Conservation (phyloP, 352 stramenopile genomes). For the Phytophthora cactorum region DNA sequence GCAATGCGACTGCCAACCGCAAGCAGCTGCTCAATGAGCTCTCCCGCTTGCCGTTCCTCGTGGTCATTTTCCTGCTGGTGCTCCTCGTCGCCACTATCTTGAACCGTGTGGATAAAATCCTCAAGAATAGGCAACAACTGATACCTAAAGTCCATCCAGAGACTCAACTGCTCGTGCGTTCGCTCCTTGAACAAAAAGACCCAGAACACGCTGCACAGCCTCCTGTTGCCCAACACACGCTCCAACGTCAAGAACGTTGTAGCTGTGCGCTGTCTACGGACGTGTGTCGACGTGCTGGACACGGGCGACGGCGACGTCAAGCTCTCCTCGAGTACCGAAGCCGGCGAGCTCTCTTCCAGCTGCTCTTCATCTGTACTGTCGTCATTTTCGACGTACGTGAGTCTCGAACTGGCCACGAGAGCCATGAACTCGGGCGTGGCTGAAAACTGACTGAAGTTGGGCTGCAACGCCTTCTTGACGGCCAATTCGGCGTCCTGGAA, state of each 20-base stretch:
- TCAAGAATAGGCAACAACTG: slow-evolving; percentile 70
- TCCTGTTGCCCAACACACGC: slow-evolving; percentile 73
- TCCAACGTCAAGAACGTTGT: slow-evolving; percentile 75
- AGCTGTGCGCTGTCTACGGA: slow-evolving; percentile 32
- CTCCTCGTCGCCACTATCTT: slow-evolving; percentile 42
- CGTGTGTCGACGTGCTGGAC: slow-evolving; percentile 26
- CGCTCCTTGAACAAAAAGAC: slow-evolving; percentile 89
- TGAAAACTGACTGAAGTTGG: slow-evolving; percentile 73
- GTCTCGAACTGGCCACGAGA: slow-evolving; percentile 57
- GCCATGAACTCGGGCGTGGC: slow-evolving; percentile 61
- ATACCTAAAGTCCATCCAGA: slow-evolving; percentile 87
- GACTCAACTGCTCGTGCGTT: slow-evolving; percentile 78
- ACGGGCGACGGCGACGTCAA: slow-evolving; percentile 26
- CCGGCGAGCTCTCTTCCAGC: slow-evolving; percentile 16
- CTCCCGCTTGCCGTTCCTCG: slow-evolving; percentile 43
- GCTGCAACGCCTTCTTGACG: slow-evolving; percentile 72
- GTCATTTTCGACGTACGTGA: slow-evolving; percentile 48
- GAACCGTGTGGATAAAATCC: slow-evolving; percentile 54
- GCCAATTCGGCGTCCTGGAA: slow-evolving; percentile 80
- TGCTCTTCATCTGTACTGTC: slow-evolving; percentile 32
- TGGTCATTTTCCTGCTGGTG: slow-evolving; percentile 35
- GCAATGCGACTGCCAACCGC: slow-evolving; percentile 57
- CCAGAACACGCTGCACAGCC: slow-evolving; percentile 88
- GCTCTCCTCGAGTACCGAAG: slow-evolving; percentile 4
- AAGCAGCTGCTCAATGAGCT: slow-evolving; percentile 79